phyloP scores from a whole-genome alignment of 1,284 basidiomycete species.

The Boletus sp. region DNA sequence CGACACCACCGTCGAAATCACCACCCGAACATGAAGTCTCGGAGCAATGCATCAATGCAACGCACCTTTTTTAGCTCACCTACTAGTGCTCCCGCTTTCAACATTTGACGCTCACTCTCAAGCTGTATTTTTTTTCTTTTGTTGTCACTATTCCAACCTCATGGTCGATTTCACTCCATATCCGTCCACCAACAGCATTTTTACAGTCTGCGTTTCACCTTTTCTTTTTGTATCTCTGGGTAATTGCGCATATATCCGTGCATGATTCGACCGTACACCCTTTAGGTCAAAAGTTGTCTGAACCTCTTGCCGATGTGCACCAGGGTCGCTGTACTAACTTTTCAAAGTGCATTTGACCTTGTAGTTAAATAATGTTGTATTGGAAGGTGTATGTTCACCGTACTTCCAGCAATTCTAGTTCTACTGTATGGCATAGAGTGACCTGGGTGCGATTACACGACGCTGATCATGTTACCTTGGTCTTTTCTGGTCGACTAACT shows the following conservation, averaged over 20 bases:
- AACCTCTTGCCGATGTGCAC: not conserved
- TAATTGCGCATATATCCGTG: slow-evolving; percentile 26
- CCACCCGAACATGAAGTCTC: slow-evolving; percentile 65
- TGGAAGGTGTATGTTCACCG: slow-evolving; percentile 15
- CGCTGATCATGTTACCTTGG: too few relatives aligned
- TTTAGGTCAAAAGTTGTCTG: slow-evolving; percentile 6
- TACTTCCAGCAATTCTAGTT: not conserved
- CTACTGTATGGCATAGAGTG: too few relatives aligned
- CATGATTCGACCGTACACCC: slow-evolving; percentile 14
- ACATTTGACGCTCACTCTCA: slow-evolving; percentile 26
- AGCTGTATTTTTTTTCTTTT: slow-evolving; percentile 24
- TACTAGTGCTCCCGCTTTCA: slow-evolving; percentile 28
- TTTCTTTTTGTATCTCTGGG: slow-evolving; percentile 21
- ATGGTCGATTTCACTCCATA: slow-evolving; percentile 11
- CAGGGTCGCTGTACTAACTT: slow-evolving; percentile 9
- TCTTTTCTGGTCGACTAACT: too few relatives aligned
- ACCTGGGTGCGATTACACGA: too few relatives aligned
- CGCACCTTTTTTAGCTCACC: slow-evolving; percentile 46
- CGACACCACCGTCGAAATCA: slow-evolving; percentile 36
- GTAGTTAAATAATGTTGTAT: slow-evolving; percentile 17
- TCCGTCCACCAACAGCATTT: slow-evolving; percentile 17
- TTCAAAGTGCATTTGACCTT: slow-evolving; percentile 6
- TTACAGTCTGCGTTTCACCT: not conserved
- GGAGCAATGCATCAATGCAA: slow-evolving; percentile 56
- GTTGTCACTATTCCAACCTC: slow-evolving; percentile 7